Percentiles rank a stretch among this genome's conserved stretches.
These are phyloP conservation scores for Polyporus arcularius DNA, from an alignment of 768 basidiomycete species.

Conservation along the genomic window DNA sequence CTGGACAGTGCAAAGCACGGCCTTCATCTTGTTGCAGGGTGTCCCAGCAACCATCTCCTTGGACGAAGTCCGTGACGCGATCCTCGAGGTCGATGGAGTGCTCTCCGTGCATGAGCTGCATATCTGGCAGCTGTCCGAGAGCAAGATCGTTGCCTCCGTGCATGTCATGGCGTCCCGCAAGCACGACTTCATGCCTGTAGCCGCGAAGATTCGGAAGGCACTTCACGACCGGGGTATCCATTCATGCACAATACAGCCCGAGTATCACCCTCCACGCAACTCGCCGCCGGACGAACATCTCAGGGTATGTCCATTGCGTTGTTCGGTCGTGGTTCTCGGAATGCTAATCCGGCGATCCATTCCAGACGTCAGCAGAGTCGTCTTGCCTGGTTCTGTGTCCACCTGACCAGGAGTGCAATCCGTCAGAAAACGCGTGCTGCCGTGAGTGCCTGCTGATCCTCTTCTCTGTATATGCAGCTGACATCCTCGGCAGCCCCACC, in stretches of 20 bases:
- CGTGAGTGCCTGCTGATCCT: constrained; percentile 49
- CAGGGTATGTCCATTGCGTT: constrained; percentile 41
- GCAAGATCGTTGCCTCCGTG: constrained; percentile 92
- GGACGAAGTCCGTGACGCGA: constrained; percentile 83
- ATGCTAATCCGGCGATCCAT: constrained; percentile 3
- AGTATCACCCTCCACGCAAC: constrained; percentile 53
- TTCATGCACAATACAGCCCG: constrained; percentile 92
- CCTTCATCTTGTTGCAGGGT: constrained; percentile 93
- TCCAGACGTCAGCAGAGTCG: constrained; percentile 51
- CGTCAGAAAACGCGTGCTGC: constrained; percentile 74
- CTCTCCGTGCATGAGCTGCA: constrained; percentile 91
- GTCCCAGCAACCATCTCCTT: constrained; percentile 89
- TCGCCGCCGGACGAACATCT: constrained; percentile 47
- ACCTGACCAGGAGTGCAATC: constrained; percentile 65
- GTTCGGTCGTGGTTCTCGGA: background rate
- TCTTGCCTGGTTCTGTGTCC: constrained; percentile 77
- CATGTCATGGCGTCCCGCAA: constrained; percentile 85
- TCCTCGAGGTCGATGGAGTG: constrained; percentile 82
- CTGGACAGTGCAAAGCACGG: constrained; percentile 75
- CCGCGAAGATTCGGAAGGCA: constrained; percentile 77
- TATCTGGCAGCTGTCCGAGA: constrained; percentile 96
- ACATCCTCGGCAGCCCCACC: constrained; percentile 45
- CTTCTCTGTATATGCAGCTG: constrained; percentile 2
- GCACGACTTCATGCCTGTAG: constrained; percentile 90
- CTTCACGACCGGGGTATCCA: constrained; percentile 94